These are phyloP conservation scores for Pseudogymnoascus sp. DNA, from an alignment of 2,329 filamentous ascomycete genomes.

Conservation along the genomic window DNA sequence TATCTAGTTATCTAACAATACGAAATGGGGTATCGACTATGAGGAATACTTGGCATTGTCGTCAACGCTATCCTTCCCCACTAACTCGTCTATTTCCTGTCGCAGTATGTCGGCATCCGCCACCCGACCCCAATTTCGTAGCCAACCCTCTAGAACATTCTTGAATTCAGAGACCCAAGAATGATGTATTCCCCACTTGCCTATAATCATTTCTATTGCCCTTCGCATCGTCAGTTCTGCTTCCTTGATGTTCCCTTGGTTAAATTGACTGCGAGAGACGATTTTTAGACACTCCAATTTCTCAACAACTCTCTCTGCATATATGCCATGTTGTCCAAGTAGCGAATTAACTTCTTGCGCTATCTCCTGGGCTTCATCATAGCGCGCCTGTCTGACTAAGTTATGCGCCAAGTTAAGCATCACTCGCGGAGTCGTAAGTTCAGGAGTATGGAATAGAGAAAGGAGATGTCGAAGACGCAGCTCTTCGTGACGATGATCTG, in stretches of 20 bases:
- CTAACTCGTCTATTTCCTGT: slow-evolving; percentile 14
- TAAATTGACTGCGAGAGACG: slow-evolving; percentile 19
- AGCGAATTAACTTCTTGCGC: slow-evolving; percentile 14
- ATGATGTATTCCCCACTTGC: slow-evolving; percentile 7
- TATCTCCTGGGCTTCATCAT: slow-evolving; percentile 17
- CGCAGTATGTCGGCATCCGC: slow-evolving; percentile 20
- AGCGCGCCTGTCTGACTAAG: slow-evolving; percentile 17
- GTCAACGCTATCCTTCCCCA: slow-evolving; percentile 6
- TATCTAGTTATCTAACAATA: too few species aligned
- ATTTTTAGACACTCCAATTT: slow-evolving; percentile 19
- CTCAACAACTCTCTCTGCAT: slow-evolving; percentile 17
- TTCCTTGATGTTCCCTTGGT: slow-evolving; percentile 15
- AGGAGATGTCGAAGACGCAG: slow-evolving; percentile 16
- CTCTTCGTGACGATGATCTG: slow-evolving; percentile 15
- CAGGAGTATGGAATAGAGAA: slow-evolving; percentile 12
- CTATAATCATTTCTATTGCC: slow-evolving; percentile 18
- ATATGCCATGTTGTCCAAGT: slow-evolving; percentile 18
- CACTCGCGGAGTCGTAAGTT: slow-evolving; percentile 13
- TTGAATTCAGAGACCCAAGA: slow-evolving; percentile 19
- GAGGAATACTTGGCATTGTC: too few species aligned
- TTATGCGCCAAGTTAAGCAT: slow-evolving; percentile 18
- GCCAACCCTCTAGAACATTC: slow-evolving; percentile 19
- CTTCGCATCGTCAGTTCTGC: slow-evolving; percentile 21
- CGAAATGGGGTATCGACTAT: too few species aligned
- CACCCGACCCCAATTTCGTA: slow-evolving; percentile 18